Evolutionary conservation across 768 basidiomycete genomes (phyloP).

Genomic region (Paxillus rubicundulus): DNA sequence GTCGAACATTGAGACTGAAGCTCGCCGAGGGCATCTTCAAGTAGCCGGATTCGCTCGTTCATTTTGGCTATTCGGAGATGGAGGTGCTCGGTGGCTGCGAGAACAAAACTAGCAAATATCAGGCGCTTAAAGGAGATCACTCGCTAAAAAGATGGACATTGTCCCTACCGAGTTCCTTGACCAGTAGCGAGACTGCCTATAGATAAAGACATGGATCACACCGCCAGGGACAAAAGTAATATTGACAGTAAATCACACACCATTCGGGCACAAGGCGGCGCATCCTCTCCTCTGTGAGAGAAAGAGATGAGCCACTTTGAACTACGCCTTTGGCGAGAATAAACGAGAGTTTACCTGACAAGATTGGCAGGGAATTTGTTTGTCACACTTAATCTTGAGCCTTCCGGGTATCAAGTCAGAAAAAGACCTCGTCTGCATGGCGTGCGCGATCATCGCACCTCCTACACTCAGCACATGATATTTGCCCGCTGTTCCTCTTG

Average conservation of each 20-base stretch:
- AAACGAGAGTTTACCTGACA: constrained; percentile 50
- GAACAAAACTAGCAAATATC: constrained; percentile 42
- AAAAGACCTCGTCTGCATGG: constrained; percentile 17
- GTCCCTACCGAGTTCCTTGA: constrained; percentile 63
- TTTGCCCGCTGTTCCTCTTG: constrained; percentile 72
- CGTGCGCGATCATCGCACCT: constrained; percentile 59
- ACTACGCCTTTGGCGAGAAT: not conserved
- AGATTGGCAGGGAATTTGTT: constrained; percentile 76
- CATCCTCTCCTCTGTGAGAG: constrained; percentile 58
- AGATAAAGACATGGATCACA: not conserved
- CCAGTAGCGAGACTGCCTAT: constrained; percentile 75
- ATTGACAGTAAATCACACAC: constrained; percentile 33
- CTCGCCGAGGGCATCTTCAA: constrained; percentile 57
- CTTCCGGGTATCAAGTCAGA: constrained; percentile 38
- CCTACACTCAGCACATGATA: constrained; percentile 81
- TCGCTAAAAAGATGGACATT: not conserved
- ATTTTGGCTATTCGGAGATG: constrained; percentile 55
- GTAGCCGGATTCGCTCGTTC: constrained; percentile 51
- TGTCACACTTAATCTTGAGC: constrained; percentile 81
- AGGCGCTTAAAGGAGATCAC: constrained; percentile 8
- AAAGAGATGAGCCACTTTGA: not conserved
- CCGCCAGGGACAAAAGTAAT: not conserved
- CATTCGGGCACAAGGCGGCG: constrained; percentile 69
- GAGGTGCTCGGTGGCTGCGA: constrained; percentile 65
- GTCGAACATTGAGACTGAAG: constrained; percentile 50